phyloP scores from a whole-genome alignment of 257 asterid genomes.

The Nicotiana knightiana region DNA sequence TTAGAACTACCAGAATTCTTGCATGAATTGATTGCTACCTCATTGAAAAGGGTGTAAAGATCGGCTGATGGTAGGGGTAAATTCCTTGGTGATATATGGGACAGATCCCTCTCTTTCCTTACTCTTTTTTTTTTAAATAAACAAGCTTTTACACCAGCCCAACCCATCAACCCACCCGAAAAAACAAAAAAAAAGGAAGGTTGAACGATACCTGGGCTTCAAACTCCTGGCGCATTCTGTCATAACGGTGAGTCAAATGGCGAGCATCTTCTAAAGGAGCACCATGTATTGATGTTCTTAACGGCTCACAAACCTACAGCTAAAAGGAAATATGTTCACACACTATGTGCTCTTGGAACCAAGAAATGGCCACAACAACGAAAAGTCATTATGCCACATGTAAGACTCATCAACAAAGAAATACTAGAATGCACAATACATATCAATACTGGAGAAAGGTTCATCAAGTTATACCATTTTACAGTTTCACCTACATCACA shows the following conservation, averaged over 20 bases:
- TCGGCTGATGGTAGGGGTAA: not conserved
- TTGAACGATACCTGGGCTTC: slow-evolving; percentile 63
- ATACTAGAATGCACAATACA: not conserved
- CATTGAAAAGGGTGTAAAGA: not conserved
- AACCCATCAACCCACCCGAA: not conserved
- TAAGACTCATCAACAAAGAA: not conserved
- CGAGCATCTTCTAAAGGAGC: slow-evolving; percentile 99
- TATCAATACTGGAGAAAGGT: not conserved
- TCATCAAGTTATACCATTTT: slow-evolving; percentile 1
- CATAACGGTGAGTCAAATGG: slow-evolving; percentile 76
- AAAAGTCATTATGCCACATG: not conserved
- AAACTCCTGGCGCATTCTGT: slow-evolving; percentile 79
- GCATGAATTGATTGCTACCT: not conserved
- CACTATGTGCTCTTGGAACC: not conserved
- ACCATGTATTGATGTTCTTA: slow-evolving; percentile 56
- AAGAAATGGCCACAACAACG: not conserved
- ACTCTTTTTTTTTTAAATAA: not conserved
- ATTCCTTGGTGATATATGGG: not conserved
- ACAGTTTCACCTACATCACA: not conserved
- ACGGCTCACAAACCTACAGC: slow-evolving; percentile 75
- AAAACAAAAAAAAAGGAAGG: not conserved
- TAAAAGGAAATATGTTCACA: slow-evolving; percentile 7
- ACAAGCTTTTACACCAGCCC: not conserved
- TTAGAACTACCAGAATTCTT: slow-evolving; percentile 3
- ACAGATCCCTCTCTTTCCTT: not conserved